Evolutionary conservation across 176 grass and related monocot genomes (phyloP).

Genomic region (Oryza meyeriana): DNA sequence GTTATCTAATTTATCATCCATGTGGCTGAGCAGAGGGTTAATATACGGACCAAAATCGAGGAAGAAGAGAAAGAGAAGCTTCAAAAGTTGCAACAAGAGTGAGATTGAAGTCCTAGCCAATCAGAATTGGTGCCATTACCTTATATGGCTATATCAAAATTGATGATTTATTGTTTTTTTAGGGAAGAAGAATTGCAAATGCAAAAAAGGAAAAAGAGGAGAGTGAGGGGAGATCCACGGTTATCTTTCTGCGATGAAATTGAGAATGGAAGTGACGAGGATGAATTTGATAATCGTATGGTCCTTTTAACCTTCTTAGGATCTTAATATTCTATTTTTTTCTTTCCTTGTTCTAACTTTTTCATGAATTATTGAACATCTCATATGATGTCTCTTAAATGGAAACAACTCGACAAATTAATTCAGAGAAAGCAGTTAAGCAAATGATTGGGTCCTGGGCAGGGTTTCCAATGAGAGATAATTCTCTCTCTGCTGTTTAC

Average conservation of each 20-base stretch:
- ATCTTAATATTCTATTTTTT: conserved; percentile 12
- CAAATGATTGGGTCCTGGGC: background rate
- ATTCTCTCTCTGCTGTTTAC: background rate
- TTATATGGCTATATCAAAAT: conserved; percentile 1
- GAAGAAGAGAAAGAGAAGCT: conserved; percentile 99
- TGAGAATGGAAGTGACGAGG: conserved; percentile 85
- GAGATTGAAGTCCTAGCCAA: conserved; percentile 1
- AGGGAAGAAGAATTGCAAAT: conserved; percentile 92
- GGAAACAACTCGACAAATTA: background rate
- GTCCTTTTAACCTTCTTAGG: conserved; percentile 3
- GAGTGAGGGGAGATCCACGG: conserved; percentile 78
- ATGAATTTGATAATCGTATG: conserved; percentile 77
- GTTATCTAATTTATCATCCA: background rate
- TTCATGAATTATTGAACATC: background rate
- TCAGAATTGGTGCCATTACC: background rate
- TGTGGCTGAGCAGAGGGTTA: conserved; percentile 62
- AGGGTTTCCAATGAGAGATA: background rate
- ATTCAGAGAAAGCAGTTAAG: background rate
- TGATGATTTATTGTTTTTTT: conserved; percentile 24
- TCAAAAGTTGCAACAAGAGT: conserved; percentile 95
- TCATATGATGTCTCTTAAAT: background rate
- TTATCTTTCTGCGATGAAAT: conserved; percentile 86
- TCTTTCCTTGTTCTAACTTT: background rate
- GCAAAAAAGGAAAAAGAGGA: conserved; percentile 97
- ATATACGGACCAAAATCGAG: conserved; percentile 88